Conservation (phyloP, 2,329 filamentous ascomycete genomes). For the Fusarium sp. region DNA sequence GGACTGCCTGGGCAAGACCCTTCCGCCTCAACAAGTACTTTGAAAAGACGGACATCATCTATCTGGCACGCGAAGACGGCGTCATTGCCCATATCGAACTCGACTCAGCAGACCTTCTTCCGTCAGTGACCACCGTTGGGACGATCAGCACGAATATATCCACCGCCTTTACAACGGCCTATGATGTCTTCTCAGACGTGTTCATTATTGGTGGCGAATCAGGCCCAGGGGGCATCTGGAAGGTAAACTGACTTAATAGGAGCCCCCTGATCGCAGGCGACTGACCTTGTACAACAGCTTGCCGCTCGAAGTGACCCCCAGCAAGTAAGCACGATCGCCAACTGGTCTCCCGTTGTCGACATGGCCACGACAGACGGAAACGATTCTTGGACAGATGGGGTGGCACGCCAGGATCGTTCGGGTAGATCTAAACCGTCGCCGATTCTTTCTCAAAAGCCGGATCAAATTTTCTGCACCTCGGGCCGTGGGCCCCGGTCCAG, state of each 20-base stretch:
- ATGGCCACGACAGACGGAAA: constrained; percentile 60
- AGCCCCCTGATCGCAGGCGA: constrained; percentile 11
- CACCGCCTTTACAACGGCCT: constrained; percentile 83
- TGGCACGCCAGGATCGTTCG: background rate
- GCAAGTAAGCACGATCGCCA: constrained; percentile 64
- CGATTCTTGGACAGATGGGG: constrained; percentile 38
- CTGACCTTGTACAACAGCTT: constrained; percentile 52
- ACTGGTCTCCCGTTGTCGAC: constrained; percentile 72
- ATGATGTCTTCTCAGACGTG: constrained; percentile 77
- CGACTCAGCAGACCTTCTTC: constrained; percentile 66
- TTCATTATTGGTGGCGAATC: constrained; percentile 83
- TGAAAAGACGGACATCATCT: constrained; percentile 79
- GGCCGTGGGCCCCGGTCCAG: constrained; percentile 72
- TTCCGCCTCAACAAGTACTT: constrained; percentile 73
- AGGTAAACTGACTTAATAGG: constrained; percentile 58
- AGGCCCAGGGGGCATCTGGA: constrained; percentile 81
- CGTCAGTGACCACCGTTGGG: constrained; percentile 69
- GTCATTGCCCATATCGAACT: constrained; percentile 79
- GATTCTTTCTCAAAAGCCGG: constrained; percentile 51
- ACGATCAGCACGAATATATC: constrained; percentile 79
- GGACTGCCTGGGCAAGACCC: constrained; percentile 88
- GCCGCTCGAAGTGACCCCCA: constrained; percentile 64
- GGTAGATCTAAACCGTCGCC: constrained; percentile 10
- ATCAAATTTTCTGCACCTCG: constrained; percentile 75
- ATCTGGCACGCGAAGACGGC: constrained; percentile 90